phyloP scores from a whole-genome alignment of 257 asterid species.

The Fraxinus pennsylvanica region DNA sequence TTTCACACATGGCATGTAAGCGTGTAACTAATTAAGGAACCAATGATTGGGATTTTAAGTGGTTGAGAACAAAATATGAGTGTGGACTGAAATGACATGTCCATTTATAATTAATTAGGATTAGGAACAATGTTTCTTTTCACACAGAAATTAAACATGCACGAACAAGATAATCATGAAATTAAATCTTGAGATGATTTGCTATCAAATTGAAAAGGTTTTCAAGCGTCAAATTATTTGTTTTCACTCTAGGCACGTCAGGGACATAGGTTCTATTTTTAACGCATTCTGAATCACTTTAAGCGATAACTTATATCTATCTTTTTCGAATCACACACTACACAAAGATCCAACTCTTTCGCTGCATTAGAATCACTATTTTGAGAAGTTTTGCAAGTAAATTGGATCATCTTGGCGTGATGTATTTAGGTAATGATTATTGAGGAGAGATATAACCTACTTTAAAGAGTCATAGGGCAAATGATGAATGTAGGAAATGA shows the following conservation, averaged over 20 bases:
- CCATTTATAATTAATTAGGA: not conserved
- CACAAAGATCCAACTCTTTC: too few relatives aligned
- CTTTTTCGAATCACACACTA: too few relatives aligned
- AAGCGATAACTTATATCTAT: too few relatives aligned
- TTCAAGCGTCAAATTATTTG: not conserved
- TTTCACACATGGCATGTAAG: not conserved
- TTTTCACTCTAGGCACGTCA: not conserved
- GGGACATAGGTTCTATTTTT: too few relatives aligned
- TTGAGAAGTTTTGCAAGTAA: not conserved
- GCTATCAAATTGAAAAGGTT: not conserved
- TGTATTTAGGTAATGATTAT: not conserved
- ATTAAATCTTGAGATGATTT: not conserved
- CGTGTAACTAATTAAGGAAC: not conserved
- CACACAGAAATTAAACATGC: not conserved
- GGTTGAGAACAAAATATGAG: not conserved
- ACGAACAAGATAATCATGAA: not conserved
- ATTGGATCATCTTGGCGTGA: not conserved
- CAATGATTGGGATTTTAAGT: not conserved
- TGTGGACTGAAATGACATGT: not conserved
- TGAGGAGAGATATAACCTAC: not conserved
- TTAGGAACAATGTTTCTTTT: not conserved
- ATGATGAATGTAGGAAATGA: not conserved
- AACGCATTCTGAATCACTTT: too few relatives aligned
- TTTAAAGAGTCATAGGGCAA: not conserved
- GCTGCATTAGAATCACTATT: too few relatives aligned